Percentiles rank a stretch among this genome's conserved stretches.
These are phyloP conservation scores for Kodamaea jinghongensis DNA, from an alignment of 805 yeast species.

Conservation along the genomic window DNA sequence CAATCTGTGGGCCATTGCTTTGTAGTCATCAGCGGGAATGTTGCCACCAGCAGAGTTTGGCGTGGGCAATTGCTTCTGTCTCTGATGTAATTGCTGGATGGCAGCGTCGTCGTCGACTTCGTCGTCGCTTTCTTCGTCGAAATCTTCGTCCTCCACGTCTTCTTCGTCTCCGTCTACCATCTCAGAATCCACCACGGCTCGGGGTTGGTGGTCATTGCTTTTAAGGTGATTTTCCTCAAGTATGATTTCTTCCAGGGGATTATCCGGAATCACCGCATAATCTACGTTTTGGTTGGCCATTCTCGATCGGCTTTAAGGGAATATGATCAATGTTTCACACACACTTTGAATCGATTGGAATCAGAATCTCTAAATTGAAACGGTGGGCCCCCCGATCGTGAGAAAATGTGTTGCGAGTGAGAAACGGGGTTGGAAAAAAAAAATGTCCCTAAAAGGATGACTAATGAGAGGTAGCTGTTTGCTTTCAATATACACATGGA, in stretches of 20 bases:
- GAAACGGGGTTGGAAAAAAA: too few species aligned
- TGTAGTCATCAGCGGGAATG: slow-evolving; percentile 29
- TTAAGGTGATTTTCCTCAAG: slow-evolving; percentile 5
- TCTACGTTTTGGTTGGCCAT: slow-evolving; percentile 5
- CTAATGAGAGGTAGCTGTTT: too few species aligned
- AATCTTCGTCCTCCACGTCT: slow-evolving; percentile 12
- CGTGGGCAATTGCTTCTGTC: slow-evolving; percentile 11
- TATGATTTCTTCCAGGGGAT: slow-evolving; percentile 12
- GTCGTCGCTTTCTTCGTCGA: slow-evolving; percentile 19
- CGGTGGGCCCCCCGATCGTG: too few species aligned
- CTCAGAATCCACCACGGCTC: slow-evolving; percentile 1
- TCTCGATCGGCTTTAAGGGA: too few species aligned
- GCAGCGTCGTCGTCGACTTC: slow-evolving; percentile 18
- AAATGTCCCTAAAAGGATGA: too few species aligned
- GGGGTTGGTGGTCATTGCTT: not conserved
- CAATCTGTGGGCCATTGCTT: slow-evolving; percentile 25
- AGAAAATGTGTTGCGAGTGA: too few species aligned
- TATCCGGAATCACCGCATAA: slow-evolving; percentile 14
- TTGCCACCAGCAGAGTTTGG: slow-evolving; percentile 6
- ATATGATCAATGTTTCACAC: slow-evolving; percentile 9
- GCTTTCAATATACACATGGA: too few species aligned
- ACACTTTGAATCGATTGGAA: not conserved
- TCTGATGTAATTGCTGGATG: slow-evolving; percentile 7
- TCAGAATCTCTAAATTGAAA: too few species aligned
- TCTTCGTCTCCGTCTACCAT: slow-evolving; percentile 1